Evolutionary conservation across 208 protist genomes (phyloP), one percentile per base, ranked within the genome.

Genomic region (Trypanosoma cruzi): DNA sequence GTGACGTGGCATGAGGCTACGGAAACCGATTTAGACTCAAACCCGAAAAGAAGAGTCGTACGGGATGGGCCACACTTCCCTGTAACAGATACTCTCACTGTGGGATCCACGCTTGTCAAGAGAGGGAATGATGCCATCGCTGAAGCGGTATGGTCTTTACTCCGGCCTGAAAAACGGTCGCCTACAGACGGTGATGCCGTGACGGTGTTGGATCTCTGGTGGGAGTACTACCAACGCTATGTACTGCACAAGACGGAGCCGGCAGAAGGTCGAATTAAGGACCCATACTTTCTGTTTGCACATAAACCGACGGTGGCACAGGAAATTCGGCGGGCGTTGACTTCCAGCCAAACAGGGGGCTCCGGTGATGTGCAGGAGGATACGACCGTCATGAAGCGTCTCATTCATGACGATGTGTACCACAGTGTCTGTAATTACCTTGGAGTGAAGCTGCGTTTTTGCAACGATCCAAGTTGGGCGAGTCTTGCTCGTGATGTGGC

Each of bases 201-300:
- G 26, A 82, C 77, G 1, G 81, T 90, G 50, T 60, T 90, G 31
- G 85, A 93, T 55, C 58, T 90, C 20, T 93, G 88, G 88, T 88
- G 77, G 76, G 79, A 82, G 61, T 93, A 80, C 75, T 89, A 88
- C 59, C 61, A 85, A 20, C 29, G 57, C 14, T 93, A 82, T 73
- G 34, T 84, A 10, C 22, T 90, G 14, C 69, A 83, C 62, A 93
- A 93, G 70, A 93, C 88, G 32, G 77, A 87, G 63, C 88, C 88
- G 22, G 71, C 37, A 11, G 56, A 57, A 0, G 32, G 53, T 24
- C 77, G 82, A 46, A 88, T 93, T 32, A 60, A 34, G 20, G 62
- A 86, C 28, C 28, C 22, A 10, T 56, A 57, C 48, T 81, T 81
- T 65, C 37, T n/a, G 20, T 83, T 66, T 49, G 68, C 73, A 24